phyloP scores from a whole-genome alignment of 129 eudicot species.

The Tagetes erecta region DNA sequence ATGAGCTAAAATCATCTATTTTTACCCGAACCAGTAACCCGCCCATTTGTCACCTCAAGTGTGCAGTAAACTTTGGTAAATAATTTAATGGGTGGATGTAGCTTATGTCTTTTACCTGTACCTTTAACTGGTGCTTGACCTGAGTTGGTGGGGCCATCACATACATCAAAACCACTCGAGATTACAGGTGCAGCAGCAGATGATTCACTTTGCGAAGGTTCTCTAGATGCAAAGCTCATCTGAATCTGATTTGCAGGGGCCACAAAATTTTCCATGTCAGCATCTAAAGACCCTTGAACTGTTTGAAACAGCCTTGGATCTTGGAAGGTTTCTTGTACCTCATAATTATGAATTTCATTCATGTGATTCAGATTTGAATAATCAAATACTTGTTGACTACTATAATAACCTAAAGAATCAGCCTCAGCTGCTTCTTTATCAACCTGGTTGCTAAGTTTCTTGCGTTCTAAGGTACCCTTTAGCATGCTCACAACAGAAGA shows the following conservation, averaged over 20 bases:
- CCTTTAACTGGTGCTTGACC: slow-evolving; percentile 59
- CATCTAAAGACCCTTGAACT: slow-evolving; percentile 48
- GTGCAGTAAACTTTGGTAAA: not conserved
- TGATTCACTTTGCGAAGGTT: slow-evolving; percentile 83
- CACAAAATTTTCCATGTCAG: slow-evolving; percentile 46
- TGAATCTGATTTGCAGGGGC: slow-evolving; percentile 44
- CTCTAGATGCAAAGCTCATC: slow-evolving; percentile 49
- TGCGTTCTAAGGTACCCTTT: slow-evolving; percentile 84
- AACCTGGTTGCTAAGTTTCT: slow-evolving; percentile 47
- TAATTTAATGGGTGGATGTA: not conserved
- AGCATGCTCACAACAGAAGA: slow-evolving; percentile 88
- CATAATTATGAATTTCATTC: slow-evolving; percentile 39
- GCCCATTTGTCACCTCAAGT: not conserved
- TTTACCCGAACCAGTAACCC: not conserved
- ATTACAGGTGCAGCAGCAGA: slow-evolving; percentile 68
- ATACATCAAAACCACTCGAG: slow-evolving; percentile 61
- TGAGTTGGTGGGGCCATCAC: slow-evolving; percentile 65
- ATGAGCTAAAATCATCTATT: not conserved
- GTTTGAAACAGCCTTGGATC: slow-evolving; percentile 45
- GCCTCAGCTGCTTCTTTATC: slow-evolving; percentile 54
- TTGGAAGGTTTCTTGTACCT: slow-evolving; percentile 47
- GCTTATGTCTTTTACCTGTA: slow-evolving; percentile 20
- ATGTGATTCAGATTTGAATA: slow-evolving; percentile 40
- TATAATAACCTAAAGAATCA: slow-evolving; percentile 51
- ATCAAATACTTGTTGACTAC: slow-evolving; percentile 37